Evolutionary conservation across 768 basidiomycete genomes (phyloP).

Genomic region (Pleurotus tuoliensis): DNA sequence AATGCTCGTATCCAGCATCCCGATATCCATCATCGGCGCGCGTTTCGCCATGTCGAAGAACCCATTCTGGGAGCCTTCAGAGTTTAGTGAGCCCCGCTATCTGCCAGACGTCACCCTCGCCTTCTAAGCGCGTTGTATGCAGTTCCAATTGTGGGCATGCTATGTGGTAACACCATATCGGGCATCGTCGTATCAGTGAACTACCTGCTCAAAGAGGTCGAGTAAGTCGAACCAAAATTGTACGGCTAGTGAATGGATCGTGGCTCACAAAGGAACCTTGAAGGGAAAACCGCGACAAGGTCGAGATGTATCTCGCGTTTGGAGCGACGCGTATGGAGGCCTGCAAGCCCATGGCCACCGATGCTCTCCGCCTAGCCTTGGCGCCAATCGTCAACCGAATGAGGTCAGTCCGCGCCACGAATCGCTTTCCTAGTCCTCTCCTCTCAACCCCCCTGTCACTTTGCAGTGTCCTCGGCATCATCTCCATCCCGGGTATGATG

Average conservation of each 20-base stretch:
- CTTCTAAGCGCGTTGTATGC: background rate
- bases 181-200: conserved; percentile 68
- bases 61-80: conserved; percentile 82
- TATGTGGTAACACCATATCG: conserved; percentile 76
- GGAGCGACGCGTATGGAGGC: conserved; percentile 85
- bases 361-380: conserved; percentile 76
- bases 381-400: conserved; percentile 84
- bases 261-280: background rate
- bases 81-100: conserved; percentile 54
- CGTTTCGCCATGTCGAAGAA: conserved; percentile 70
- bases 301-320: conserved; percentile 83
- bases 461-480: conserved; percentile 65
- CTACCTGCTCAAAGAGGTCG: conserved; percentile 71
- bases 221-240: conserved; percentile 35
- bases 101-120: background rate
- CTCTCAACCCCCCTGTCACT: background rate
- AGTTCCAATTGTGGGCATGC: conserved; percentile 87
- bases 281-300: conserved; percentile 81
- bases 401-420: conserved; percentile 43
- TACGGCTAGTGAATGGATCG: background rate
- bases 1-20: conserved; percentile 75
- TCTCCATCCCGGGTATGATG: conserved; percentile 89
- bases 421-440: background rate
- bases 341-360: conserved; percentile 71
- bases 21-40: conserved; percentile 73